Evolutionary conservation across 176 grass and related monocot genomes (phyloP), one percentile per base, ranked within the genome.

Genomic region (Lolium perenne): DNA sequence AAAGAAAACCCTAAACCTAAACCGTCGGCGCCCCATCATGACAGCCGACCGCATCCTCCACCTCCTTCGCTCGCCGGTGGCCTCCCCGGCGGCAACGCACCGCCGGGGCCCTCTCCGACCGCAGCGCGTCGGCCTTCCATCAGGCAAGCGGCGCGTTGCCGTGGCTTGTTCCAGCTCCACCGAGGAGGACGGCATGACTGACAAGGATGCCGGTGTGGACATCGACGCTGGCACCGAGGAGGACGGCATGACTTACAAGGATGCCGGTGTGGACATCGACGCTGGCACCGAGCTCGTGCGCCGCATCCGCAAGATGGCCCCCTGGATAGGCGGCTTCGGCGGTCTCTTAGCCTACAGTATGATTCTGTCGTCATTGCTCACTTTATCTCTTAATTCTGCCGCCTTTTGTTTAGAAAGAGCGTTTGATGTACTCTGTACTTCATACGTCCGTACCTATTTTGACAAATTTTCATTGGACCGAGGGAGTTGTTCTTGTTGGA

Each of bases 261-360:
- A 38, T 20, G 92, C 93, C 20, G 93, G 93, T 6, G 96, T 98
- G 43, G 96, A 98, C 63, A 98, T 98, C 13, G 92, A 98, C 29
- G 93, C 92, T 20, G 96, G 93, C 10, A 18, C 96, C 9, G 96
- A 98, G 83, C 84, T 98, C 74, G 93, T 98, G 10, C 84, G 92
- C 10, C 89, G 96, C 74, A 98, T 98, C 82, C 76, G 76, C 51
- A 95, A 82, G 82, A 90, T 94, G 97, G 94, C 97, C 3, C 96
- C 97, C 1, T 86, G 86, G 40, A 93, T 98, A 14, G 94, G 97
- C 38, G 97, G 94, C 22, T 98, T 99, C 49, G 90, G 94, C 10
- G 97, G 92, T 38, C 90, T 96, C 73, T 87, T 63, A 76, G 85
- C 82, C 4, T 85, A 29, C 35, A 89, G 97, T 99, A 89, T 80